Base-by-base conservation (phyloP, 768 basidiomycete species). In the Mycena rebaudengoi region DNA sequence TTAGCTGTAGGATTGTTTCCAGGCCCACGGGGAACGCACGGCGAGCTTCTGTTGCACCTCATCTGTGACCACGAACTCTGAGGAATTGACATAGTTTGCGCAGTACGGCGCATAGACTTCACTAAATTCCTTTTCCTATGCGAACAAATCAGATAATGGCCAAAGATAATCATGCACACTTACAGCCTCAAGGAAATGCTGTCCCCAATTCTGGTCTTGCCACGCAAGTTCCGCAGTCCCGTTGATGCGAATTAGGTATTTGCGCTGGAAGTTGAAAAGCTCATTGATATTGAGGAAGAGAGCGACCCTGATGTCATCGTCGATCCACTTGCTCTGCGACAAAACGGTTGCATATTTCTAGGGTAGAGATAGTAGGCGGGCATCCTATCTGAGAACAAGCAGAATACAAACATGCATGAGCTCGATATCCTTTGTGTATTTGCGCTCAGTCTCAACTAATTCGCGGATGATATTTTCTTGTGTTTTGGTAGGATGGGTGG, bases 271-370 rank as follows among this genome's bases (percentile, higher is more conserved):
- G 76, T 99, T 97, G 70, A 98, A 85, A 32, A 99, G 85, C 74
- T 94, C 91, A 83, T 94, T 92, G 64, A 98, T 83, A 75, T 93
- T 93, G 7, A 95, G 93, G 80, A 99, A 99, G 56, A 99, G 89
- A 57, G 90, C 85, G 78, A 97, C 96, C 50, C 96, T 94, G 41
- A 94, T 96, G 73, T 98, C 97, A 69, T 94, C 91, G 76, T 96
- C 91, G 67, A 98, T 91, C 55, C 92, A 83, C 69, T 92, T 91
- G 70, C 86, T 86, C 75, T 91, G 89, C 7, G 94, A 84, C 60
- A 98, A 80, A 18, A 91, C 89, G 39, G 85, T 90, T 16, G 96
- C 88, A 73, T 98, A 99, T 87, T 92, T 91, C 96, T 97, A 73
- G 3, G 43, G 37, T 12, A 62, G 50, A 62, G 43, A 13, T 7